Evolutionary conservation across 306 rosid species (phyloP), one percentile per base, ranked within the genome.

Genomic region (Quercus alba): DNA sequence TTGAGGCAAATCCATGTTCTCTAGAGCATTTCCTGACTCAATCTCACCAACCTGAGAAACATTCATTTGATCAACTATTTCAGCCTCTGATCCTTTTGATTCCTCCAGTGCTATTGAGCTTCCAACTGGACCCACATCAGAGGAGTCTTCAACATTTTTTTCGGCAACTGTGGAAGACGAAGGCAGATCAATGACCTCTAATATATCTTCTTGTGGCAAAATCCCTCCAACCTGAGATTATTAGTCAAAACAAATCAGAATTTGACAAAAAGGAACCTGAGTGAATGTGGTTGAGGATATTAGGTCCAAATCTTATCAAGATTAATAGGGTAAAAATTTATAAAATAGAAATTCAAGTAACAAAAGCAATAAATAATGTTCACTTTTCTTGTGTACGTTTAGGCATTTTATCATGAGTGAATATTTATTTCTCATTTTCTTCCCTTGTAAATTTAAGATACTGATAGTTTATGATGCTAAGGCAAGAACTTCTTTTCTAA

Each of bases 31-130:
- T 31, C 49, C 55, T 31, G 46, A 81, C 31, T 59, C 28, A 75
- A 18, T 57, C n/a, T 13, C 52, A 59, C 17, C 57, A 55, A 9
- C 83, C 19, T n/a, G 69, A 63, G 85, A 46, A 8, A 52, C 74
- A 55, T 25, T 59, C 56, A 31, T 70, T 28, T 28, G 75, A 31
- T 64, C 75, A 38, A 55, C 25, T 23, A 64, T 75, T 33, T 56
- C 33, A 11, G 26, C 73, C 75, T 79, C 75, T 56, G 77, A 21
- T 8, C 55, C 80, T 75, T 55, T 58, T 58, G 74, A 31, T 17
- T 80, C 85, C 63, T 35, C 81, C 77, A 38, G 19, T 56, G 30
- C 64, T 25, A 69, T 73, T 56, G 75, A 72, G n/a, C 81, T 15
- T 56, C 59, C 62, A 67, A 49, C 72, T 54, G 70, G 80, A 83